Evolutionary conservation across 2,329 filamentous ascomycete species (phyloP).

Genomic region (Exophiala sp.): DNA sequence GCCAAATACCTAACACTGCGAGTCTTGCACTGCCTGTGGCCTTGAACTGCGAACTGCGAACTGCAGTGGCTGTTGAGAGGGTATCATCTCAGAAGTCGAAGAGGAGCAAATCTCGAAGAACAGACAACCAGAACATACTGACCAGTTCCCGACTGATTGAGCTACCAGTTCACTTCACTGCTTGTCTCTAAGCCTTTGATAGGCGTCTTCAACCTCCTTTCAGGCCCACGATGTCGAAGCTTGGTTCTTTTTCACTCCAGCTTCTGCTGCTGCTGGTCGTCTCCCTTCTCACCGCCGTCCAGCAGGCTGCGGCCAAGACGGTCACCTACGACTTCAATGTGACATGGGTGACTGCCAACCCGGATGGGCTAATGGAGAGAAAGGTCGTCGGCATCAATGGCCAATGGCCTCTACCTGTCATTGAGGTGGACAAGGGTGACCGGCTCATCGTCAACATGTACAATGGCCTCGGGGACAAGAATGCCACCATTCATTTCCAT

Average conservation of each 20-base stretch:
- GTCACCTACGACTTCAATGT: conserved; percentile 50
- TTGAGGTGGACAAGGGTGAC: conserved; percentile 69
- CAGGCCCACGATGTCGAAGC: conserved; percentile 7
- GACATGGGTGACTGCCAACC: conserved; percentile 51
- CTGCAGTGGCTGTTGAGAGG: too few species aligned
- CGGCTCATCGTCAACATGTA: conserved; percentile 61
- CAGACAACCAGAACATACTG: too few species aligned
- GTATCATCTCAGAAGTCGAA: too few species aligned
- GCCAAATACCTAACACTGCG: too few species aligned
- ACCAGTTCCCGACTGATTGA: too few species aligned
- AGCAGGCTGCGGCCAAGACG: conserved; percentile 28
- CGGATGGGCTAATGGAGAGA: conserved; percentile 47
- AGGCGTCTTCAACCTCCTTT: background rate
- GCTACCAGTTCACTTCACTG: too few species aligned
- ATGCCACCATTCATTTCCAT: conserved; percentile 67
- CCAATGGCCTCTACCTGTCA: conserved; percentile 65
- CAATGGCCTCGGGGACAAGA: conserved; percentile 63
- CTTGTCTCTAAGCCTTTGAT: background rate
- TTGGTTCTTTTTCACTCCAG: conserved; percentile 3
- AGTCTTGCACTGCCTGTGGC: too few species aligned
- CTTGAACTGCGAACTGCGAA: too few species aligned
- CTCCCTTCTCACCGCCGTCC: background rate
- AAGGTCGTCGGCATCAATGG: conserved; percentile 66
- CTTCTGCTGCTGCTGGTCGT: conserved; percentile 6
- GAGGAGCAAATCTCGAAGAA: too few species aligned